Base-by-base conservation (phyloP, 2,329 filamentous ascomycete species). In the Calonectria henricotiae region DNA sequence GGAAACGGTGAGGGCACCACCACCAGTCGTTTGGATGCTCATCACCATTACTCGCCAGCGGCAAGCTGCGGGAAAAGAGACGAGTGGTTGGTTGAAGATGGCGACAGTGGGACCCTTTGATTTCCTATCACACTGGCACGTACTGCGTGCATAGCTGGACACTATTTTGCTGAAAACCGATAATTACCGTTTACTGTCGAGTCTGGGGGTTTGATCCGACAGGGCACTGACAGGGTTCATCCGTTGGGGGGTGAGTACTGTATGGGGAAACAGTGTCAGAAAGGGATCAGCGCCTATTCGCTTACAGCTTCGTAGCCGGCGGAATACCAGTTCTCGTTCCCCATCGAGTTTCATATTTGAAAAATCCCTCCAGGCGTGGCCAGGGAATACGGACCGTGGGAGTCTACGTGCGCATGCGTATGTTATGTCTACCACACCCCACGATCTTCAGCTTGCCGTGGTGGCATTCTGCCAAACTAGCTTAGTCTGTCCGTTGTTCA, bases 61-160 rank as follows among this genome's bases (percentile, higher is more conserved):
- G 58, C 47, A 68, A 54, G 37, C 23, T 67, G 46, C 47, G 46
- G 43, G 23, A 61, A 58, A 39, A n/a, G 25, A 58, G 47, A 27
- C 37, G 30, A 44, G n/a, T 55, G 58, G 46, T 37, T 58, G 47
- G 62, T 54, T 58, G 49, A 35, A 4, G 27, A n/a, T 51, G 25
- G 58, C 32, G 35, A 15, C 32, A 32, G 44, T 62, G 65, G 65
- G 27, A 44, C 25, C 49, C 32, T 25, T 61, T 47, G 47, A 41
- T 46, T 54, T 49, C 46, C 32, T 58, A 58, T 58, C 51, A 58
- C 32, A 39, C 35, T 17, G 20, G 20, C 51, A 25, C n/a, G 27
- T 39, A 58, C 20, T 30, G 25, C 46, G 15, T 30, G 25, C 46
- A 25, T 46, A 30, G 35, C 51, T 39, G n/a, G 30, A 58, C 20